Evolutionary conservation across 345 rosid genomes (phyloP).

Genomic region (Geranium rotundifolium): DNA sequence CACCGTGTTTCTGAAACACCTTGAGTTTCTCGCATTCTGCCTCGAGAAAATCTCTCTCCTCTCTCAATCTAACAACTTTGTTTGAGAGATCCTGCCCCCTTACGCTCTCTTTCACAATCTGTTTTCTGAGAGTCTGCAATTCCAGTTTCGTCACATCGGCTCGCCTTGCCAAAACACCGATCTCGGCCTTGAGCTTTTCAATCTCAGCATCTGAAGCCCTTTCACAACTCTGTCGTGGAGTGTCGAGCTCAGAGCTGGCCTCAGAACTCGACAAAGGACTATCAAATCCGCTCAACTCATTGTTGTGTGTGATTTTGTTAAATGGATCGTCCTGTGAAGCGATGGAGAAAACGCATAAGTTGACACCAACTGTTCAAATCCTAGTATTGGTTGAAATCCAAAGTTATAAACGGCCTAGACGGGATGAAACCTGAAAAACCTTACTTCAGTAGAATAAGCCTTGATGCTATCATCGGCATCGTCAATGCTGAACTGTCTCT

Average conservation of each 20-base stretch:
- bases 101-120: conserved; percentile 30
- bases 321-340: conserved; percentile 36
- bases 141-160: conserved; percentile 33
- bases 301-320: conserved; percentile 26
- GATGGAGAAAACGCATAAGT: conserved; percentile 3
- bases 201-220: conserved; percentile 18
- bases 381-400: not conserved
- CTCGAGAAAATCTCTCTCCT: conserved; percentile 19
- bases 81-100: conserved; percentile 28
- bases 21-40: conserved; percentile 8
- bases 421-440: conserved; percentile 17
- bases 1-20: conserved; percentile 6
- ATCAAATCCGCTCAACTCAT: conserved; percentile 58
- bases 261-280: conserved; percentile 68
- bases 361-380: not conserved
- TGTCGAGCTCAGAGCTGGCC: conserved; percentile 52
- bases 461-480: conserved; percentile 28
- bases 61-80: conserved; percentile 19
- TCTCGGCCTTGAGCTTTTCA: conserved; percentile 27
- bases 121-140: conserved; percentile 32
- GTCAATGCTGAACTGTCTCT: conserved; percentile 35
- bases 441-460: conserved; percentile 34
- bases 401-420: not conserved
- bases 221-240: conserved; percentile 35
- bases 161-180: conserved; percentile 22